Evolutionary conservation across 345 rosid species (phyloP), one percentile per base, ranked within the genome.

Genomic region (Jatropha curcas): DNA sequence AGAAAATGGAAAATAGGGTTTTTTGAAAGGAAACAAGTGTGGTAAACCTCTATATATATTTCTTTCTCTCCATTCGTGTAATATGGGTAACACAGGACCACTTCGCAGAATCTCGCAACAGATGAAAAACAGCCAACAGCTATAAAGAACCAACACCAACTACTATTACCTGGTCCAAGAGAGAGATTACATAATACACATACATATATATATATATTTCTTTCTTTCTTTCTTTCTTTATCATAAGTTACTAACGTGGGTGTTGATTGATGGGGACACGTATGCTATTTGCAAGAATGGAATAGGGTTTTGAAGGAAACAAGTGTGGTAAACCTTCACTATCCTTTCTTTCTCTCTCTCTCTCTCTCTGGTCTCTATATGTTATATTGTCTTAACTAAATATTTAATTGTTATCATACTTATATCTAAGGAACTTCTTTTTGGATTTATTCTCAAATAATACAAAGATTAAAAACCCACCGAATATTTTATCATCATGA

Each of bases 141-240:
- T 71, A 85, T 85, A 78, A 82, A 80, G 83, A 82, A 71, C 64
- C 76, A 85, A 68, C 86, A 76, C 76, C 86, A 82, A 82, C 81
- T 80, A 39, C 22, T 71, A 71, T 69, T 45, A 76, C 72, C 80
- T 81, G 84, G 84, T 83, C 85, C 82, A 75, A 31, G 77, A 81
- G 83, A 79, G 85, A 79, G 82, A 4, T 33, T 8, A 43, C 11
- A 43, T 43, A 8, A 45, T 13, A 45, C 12, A 45, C 13, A 10
- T 12, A 45, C 11, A 45, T 45, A 13, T 45, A 45, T 10, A 10
- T 10, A 1, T 45, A 11, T 45, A 14, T 13, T 4, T 4, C 41
- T 8, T 37, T 37, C 41, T 37, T 4, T 4, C 41, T 37, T 8
- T 37, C 8, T 8, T 4, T 37, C 4, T 3, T 37, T 37, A 37